These are phyloP conservation scores for Aspergillus proliferans DNA, from an alignment of 2,329 filamentous ascomycete species.

Conservation along the genomic window DNA sequence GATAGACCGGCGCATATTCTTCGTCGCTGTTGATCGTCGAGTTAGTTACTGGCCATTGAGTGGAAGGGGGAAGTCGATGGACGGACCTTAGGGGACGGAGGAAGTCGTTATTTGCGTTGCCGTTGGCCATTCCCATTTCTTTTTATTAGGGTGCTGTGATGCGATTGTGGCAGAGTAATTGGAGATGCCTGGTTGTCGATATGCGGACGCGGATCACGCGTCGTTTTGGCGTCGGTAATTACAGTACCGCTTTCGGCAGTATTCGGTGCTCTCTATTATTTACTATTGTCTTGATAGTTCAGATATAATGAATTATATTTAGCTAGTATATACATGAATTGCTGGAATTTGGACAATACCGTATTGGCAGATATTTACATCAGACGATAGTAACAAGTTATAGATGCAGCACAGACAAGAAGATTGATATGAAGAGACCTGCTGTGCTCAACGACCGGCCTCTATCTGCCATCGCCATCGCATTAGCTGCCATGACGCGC, in stretches of 20 bases:
- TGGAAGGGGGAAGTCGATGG: not conserved
- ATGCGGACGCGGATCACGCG: conserved; percentile 15
- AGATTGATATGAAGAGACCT: not conserved
- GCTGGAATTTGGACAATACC: no score
- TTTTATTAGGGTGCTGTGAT: not conserved
- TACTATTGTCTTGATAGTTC: not conserved
- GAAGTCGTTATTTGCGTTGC: conserved; percentile 16
- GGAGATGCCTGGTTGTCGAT: not conserved
- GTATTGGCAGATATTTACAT: not conserved
- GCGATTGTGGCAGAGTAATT: not conserved
- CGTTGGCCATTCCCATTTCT: conserved; percentile 10
- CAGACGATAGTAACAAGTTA: not conserved
- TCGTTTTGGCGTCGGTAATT: conserved; percentile 21
- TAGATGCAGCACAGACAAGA: conserved; percentile 2
- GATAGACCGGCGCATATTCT: conserved; percentile 42
- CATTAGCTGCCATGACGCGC: conserved; percentile 2
- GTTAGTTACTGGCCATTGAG: not conserved
- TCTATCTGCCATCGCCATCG: conserved; percentile 3
- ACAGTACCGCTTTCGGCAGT: conserved; percentile 18
- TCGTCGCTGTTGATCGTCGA: conserved; percentile 23
- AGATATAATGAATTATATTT: no score
- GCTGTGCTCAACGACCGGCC: not conserved
- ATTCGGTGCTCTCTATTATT: not conserved
- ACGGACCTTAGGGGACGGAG: conserved; percentile 23
- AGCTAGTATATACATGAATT: no score